Evolutionary conservation across 2,329 filamentous ascomycete genomes (phyloP).

Genomic region (Apiospora sp.): DNA sequence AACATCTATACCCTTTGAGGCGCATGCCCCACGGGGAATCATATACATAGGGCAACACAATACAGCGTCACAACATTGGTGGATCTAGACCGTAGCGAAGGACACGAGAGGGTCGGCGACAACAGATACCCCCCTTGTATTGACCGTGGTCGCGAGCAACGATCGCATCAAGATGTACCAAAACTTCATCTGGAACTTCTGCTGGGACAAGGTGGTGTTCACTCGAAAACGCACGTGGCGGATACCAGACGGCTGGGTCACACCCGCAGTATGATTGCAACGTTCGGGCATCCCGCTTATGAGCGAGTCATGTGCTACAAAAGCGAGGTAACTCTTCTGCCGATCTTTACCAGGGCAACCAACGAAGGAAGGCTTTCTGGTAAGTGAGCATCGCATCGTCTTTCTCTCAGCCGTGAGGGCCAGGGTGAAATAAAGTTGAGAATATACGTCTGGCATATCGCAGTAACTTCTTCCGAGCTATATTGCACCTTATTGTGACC

Average conservation of each 20-base stretch:
- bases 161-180: background rate
- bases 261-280: conserved; percentile 1
- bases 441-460: too few species aligned
- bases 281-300: background rate
- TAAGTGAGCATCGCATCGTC: background rate
- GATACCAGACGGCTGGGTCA: conserved; percentile 13
- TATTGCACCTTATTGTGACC: too few species aligned
- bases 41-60: background rate
- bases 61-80: background rate
- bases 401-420: background rate
- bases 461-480: too few species aligned
- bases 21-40: background rate
- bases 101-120: background rate
- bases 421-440: background rate
- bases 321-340: background rate
- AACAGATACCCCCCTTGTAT: background rate
- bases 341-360: background rate
- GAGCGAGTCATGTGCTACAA: background rate
- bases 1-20: background rate
- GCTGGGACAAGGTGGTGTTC: background rate
- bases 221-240: background rate
- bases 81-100: background rate
- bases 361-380: background rate
- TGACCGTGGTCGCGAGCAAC: background rate
- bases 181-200: too few species aligned